Conservation (phyloP, 192 early-diverging fungal species). For the Polychytrium aggregatum region DNA sequence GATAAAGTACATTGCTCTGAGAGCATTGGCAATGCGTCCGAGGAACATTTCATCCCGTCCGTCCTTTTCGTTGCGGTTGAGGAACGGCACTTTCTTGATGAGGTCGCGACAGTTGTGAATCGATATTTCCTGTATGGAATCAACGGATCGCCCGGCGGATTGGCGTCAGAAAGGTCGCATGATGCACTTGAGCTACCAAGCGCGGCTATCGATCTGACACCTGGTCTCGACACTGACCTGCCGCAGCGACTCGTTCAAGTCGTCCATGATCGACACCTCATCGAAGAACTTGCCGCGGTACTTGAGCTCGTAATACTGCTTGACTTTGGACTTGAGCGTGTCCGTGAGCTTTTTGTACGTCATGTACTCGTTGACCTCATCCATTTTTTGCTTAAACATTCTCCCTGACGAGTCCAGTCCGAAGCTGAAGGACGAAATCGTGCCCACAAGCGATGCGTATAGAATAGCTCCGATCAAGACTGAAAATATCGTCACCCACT, state of each 20-base stretch:
- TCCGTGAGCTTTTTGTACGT: constrained; percentile 25
- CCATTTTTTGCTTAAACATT: constrained; percentile 34
- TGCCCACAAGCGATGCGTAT: constrained; percentile 32
- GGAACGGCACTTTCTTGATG: constrained; percentile 36
- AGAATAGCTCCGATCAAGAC: constrained; percentile 23
- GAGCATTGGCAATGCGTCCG: constrained; percentile 23
- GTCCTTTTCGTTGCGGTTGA: constrained; percentile 22
- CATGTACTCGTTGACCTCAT: constrained; percentile 45
- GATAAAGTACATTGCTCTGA: constrained; percentile 26
- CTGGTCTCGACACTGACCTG: constrained; percentile 17
- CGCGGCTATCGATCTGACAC: too few species aligned
- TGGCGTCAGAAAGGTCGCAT: too few species aligned
- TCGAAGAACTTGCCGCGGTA: constrained; percentile 40
- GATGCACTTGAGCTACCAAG: too few species aligned
- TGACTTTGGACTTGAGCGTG: constrained; percentile 18
- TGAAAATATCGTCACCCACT: constrained; percentile 18
- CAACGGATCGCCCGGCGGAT: not conserved
- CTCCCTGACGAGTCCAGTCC: constrained; percentile 34
- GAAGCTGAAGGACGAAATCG: constrained; percentile 34
- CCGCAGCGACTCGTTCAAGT: constrained; percentile 32
- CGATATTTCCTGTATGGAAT: constrained; percentile 41
- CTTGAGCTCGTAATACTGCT: constrained; percentile 33
- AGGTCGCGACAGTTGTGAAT: constrained; percentile 34
- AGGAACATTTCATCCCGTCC: constrained; percentile 31
- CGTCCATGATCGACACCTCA: constrained; percentile 28